Evolutionary conservation across 805 yeast genomes (phyloP).

Genomic region (Metschnikowia borealis): DNA sequence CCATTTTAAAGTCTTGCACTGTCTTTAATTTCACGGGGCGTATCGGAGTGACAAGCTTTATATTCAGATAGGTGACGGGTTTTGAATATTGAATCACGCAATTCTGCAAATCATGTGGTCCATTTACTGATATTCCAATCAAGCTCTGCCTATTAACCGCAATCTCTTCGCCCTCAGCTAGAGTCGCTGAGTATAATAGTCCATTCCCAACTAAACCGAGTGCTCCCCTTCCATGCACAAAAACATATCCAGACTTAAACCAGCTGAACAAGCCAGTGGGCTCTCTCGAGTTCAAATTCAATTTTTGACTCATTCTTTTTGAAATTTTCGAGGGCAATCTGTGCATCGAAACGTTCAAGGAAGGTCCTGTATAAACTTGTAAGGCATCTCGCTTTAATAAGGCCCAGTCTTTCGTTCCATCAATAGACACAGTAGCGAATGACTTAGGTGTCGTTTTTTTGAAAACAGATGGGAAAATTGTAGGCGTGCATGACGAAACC

Average conservation of each 20-base stretch:
- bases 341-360: conserved; percentile 38
- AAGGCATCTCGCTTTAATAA: conserved; percentile 45
- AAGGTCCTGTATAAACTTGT: conserved; percentile 52
- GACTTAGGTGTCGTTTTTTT: conserved; percentile 28
- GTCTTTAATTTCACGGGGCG: conserved; percentile 8
- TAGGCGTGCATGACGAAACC: conserved; percentile 35
- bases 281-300: conserved; percentile 21
- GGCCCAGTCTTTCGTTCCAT: conserved; percentile 65
- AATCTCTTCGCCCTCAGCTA: conserved; percentile 45
- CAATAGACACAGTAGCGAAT: conserved; percentile 44
- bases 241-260: conserved; percentile 40
- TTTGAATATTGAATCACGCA: conserved; percentile 26
- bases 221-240: conserved; percentile 56
- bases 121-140: conserved; percentile 49
- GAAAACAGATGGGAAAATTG: conserved; percentile 13
- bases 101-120: conserved; percentile 43
- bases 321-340: conserved; percentile 39
- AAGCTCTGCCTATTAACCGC: conserved; percentile 44
- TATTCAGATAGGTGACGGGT: conserved; percentile 8
- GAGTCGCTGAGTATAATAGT: conserved; percentile 44
- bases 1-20: conserved; percentile 8
- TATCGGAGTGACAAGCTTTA: conserved; percentile 11
- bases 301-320: conserved; percentile 25
- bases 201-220: conserved; percentile 54
- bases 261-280: conserved; percentile 40